A percentile compares a stretch with the other conserved stretches of the same genome.
Evolutionary conservation across 2,329 filamentous ascomycete genomes (phyloP).

Genomic region (Metarhizium rileyi): DNA sequence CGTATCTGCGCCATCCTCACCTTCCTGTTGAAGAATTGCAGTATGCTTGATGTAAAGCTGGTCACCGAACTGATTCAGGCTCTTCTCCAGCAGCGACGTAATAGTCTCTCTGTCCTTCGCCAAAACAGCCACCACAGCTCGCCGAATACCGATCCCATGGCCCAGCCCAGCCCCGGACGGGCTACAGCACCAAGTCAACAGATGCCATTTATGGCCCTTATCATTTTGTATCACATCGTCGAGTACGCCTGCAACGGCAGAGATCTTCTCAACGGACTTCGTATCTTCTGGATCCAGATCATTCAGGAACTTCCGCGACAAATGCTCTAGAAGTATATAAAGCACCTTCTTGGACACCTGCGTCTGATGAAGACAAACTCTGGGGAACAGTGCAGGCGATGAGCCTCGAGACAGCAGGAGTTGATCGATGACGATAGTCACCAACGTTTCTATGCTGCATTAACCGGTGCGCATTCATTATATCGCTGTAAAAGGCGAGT

Average conservation of each 20-base stretch:
- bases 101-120: conserved; percentile 42
- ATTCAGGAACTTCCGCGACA: conserved; percentile 36
- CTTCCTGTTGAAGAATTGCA: conserved; percentile 80
- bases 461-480: not conserved
- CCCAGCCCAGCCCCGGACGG: conserved; percentile 56
- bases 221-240: conserved; percentile 37
- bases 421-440: conserved; percentile 24
- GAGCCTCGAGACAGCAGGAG: conserved; percentile 25
- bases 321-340: conserved; percentile 23
- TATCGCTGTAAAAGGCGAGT: not conserved
- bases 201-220: conserved; percentile 37
- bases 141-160: conserved; percentile 53
- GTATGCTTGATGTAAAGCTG: conserved; percentile 79
- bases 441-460: conserved; percentile 30
- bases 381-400: conserved; percentile 16
- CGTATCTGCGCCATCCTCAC: conserved; percentile 30
- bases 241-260: conserved; percentile 50
- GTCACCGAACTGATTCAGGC: conserved; percentile 69
- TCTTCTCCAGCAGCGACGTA: conserved; percentile 53
- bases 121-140: conserved; percentile 53
- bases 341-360: conserved; percentile 18
- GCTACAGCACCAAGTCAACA: conserved; percentile 56
- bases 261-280: conserved; percentile 30
- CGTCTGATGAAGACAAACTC: conserved; percentile 20
- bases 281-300: conserved; percentile 22